Conservation (phyloP, 257 asterid genomes). For the Lavandula angustifolia region DNA sequence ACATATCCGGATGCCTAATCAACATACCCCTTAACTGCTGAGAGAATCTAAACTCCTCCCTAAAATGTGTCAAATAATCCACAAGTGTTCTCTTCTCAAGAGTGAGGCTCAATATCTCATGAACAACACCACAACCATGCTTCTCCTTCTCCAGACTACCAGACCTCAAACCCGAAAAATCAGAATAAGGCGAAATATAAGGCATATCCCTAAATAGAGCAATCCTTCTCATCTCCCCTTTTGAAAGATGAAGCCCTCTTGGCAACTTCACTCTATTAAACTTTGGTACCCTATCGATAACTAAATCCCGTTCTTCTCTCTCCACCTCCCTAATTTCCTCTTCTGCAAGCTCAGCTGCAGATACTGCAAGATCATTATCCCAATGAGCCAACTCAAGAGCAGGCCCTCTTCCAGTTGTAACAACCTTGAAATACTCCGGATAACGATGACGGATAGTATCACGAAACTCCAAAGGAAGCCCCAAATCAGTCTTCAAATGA, state of each 20-base stretch:
- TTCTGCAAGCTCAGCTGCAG: conserved; percentile 94
- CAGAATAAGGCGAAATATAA: conserved; percentile 83
- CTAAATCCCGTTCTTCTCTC: conserved; percentile 70
- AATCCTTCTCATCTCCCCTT: conserved; percentile 91
- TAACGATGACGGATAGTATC: conserved; percentile 85
- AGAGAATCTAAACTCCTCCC: conserved; percentile 94
- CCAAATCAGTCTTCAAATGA: conserved; percentile 83
- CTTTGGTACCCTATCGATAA: conserved; percentile 71
- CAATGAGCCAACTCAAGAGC: conserved; percentile 88
- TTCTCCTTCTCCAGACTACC: conserved; percentile 82
- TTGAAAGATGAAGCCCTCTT: conserved; percentile 79
- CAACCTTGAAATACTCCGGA: conserved; percentile 88
- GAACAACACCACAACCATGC: conserved; percentile 86
- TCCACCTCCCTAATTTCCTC: conserved; percentile 71
- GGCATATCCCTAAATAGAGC: conserved; percentile 78
- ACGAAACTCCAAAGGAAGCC: conserved; percentile 80
- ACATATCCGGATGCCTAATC: conserved; percentile 98
- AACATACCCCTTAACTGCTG: conserved; percentile 98
- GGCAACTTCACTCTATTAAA: conserved; percentile 84
- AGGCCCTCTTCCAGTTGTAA: conserved; percentile 74
- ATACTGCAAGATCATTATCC: conserved; percentile 91
- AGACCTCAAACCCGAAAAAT: conserved; percentile 66
- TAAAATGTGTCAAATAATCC: conserved; percentile 89
- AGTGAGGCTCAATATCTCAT: conserved; percentile 93
- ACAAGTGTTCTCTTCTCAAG: conserved; percentile 94